A percentile compares a stretch with the other conserved stretches of the same genome.
Evolutionary conservation across 2,329 filamentous ascomycete species (phyloP).

Genomic region (Mariannaea sp.): DNA sequence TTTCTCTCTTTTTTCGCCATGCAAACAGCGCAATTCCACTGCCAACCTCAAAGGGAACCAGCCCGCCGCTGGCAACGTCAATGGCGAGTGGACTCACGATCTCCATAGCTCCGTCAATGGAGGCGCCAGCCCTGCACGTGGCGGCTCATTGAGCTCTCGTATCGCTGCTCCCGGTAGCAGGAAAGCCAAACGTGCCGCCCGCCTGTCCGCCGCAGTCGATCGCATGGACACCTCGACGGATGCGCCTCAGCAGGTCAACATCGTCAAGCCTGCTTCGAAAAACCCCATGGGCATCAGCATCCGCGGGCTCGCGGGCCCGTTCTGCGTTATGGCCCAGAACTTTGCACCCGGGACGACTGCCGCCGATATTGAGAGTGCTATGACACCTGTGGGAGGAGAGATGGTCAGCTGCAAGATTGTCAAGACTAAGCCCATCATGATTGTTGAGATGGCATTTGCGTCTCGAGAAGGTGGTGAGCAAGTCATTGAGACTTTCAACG

Average conservation of each 20-base stretch:
- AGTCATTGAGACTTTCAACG: conserved; percentile 77
- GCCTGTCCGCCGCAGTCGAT: conserved; percentile 53
- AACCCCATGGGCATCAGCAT: conserved; percentile 65
- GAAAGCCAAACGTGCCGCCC: conserved; percentile 38
- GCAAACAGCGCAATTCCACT: conserved; percentile 32
- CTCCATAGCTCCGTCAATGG: conserved; percentile 57
- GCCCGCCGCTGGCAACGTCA: conserved; percentile 58
- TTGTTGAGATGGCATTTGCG: conserved; percentile 77
- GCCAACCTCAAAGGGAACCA: conserved; percentile 28
- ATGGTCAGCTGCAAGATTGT: conserved; percentile 70
- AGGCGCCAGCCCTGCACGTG: conserved; percentile 34
- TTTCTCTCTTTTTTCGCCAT: conserved; percentile 4
- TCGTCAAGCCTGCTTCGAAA: conserved; percentile 32
- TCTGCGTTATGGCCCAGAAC: conserved; percentile 76
- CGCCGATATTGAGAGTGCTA: conserved; percentile 80
- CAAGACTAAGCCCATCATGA: conserved; percentile 70
- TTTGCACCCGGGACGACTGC: conserved; percentile 82
- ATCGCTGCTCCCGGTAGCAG: conserved; percentile 47
- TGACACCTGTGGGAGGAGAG: conserved; percentile 74
- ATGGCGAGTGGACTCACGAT: conserved; percentile 74
- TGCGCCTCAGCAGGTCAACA: conserved; percentile 45
- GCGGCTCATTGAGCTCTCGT: conserved; percentile 53
- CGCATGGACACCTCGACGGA: conserved; percentile 44
- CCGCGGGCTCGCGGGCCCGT: conserved; percentile 73
- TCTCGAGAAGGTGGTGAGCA: conserved; percentile 73